These are phyloP conservation scores for Verbena officinalis DNA, from an alignment of 257 asterid species.

Conservation along the genomic window DNA sequence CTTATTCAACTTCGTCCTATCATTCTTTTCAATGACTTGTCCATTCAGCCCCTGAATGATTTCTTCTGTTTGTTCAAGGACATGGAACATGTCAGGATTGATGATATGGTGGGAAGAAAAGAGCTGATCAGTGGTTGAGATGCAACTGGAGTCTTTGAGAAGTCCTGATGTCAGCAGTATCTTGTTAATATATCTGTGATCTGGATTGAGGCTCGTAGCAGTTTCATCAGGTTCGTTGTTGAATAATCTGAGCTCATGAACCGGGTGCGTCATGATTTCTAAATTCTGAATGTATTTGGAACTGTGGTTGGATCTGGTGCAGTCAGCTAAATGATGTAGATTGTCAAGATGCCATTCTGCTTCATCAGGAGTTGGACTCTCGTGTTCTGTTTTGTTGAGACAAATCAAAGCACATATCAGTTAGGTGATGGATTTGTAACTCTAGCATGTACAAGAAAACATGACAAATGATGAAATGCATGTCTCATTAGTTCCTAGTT, in stretches of 20 bases:
- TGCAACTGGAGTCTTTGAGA: constrained; percentile 46
- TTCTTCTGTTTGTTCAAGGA: constrained; percentile 72
- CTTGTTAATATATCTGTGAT: constrained; percentile 61
- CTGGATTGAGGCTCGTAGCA: constrained; percentile 46
- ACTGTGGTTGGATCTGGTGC: constrained; percentile 30
- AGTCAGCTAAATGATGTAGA: constrained; percentile 40
- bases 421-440: constrained; percentile 26
- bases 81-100: constrained; percentile 67
- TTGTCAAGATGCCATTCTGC: constrained; percentile 60
- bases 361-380: constrained; percentile 48
- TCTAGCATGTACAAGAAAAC: constrained; percentile 19
- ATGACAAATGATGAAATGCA: neutral
- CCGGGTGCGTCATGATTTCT: constrained; percentile 45
- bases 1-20: constrained; percentile 36
- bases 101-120: constrained; percentile 59
- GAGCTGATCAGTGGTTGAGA: constrained; percentile 49
- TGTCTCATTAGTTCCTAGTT: constrained; percentile 9
- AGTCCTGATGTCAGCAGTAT: constrained; percentile 71
- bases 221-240: constrained; percentile 39
- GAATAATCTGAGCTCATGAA: constrained; percentile 46
- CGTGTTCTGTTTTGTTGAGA: constrained; percentile 41
- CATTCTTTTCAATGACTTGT: constrained; percentile 30
- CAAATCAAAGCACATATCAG: constrained; percentile 30
- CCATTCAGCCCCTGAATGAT: constrained; percentile 26
- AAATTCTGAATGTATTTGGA: constrained; percentile 44